Conservation (phyloP, 179 eudicot species). For the Spinacia oleracea region DNA sequence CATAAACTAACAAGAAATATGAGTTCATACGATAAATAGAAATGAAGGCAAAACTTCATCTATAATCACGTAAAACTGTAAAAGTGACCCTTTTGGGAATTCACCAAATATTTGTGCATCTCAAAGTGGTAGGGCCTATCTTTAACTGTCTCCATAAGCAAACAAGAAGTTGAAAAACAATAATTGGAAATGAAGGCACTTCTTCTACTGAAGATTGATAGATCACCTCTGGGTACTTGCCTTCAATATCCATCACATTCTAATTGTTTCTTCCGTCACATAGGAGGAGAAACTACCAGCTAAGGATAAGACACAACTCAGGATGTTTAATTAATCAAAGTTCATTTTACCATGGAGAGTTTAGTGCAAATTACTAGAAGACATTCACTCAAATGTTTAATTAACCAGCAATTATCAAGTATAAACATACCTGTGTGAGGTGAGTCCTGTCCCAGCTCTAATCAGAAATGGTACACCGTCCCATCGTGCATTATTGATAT, state of each 20-base stretch:
- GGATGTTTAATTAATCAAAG: not conserved
- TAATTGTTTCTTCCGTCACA: not conserved
- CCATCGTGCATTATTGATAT: slow-evolving; percentile 37
- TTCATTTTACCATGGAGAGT: not conserved
- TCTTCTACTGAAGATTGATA: not conserved
- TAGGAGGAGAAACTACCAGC: not conserved
- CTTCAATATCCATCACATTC: not conserved
- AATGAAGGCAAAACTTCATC: not conserved
- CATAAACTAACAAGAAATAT: not conserved
- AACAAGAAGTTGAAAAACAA: not conserved
- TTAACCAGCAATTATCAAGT: not conserved
- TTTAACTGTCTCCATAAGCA: not conserved
- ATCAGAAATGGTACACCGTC: slow-evolving; percentile 39
- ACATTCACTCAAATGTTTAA: not conserved
- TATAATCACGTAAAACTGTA: no score
- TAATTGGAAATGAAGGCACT: not conserved
- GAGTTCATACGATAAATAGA: not conserved
- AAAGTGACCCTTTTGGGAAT: no score
- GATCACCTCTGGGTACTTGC: not conserved
- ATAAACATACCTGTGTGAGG: slow-evolving; percentile 28
- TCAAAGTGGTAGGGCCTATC: not conserved
- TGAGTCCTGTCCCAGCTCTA: slow-evolving; percentile 35
- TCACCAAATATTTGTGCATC: no score
- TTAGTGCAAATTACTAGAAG: not conserved
- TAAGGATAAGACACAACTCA: not conserved